These are phyloP conservation scores for Penicillium concentricum DNA, from an alignment of 2,329 filamentous ascomycete species.

Conservation along the genomic window DNA sequence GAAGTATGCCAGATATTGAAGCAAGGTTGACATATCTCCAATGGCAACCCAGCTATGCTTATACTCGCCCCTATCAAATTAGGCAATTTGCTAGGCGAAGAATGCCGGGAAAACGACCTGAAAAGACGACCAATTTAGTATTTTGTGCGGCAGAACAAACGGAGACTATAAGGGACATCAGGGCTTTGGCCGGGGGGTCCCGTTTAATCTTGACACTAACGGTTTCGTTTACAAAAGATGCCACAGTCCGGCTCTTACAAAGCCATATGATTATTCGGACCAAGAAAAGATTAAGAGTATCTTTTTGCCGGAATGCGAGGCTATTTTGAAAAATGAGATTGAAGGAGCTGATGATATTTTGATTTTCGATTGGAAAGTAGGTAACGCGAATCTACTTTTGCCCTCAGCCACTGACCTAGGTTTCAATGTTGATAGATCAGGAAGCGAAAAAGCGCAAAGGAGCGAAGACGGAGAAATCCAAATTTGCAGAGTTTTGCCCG, in stretches of 20 bases:
- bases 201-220: no score
- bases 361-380: constrained; percentile 12
- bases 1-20: not conserved
- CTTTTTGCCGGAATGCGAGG: constrained; percentile 12
- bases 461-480: constrained; percentile 2
- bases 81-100: no score
- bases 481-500: constrained; percentile 7
- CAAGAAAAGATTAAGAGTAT: constrained; percentile 1
- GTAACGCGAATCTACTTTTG: not conserved
- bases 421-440: constrained; percentile 1
- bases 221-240: no score
- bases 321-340: constrained; percentile 8
- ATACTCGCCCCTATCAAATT: constrained; percentile 7
- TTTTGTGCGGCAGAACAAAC: not conserved
- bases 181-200: no score
- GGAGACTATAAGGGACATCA: no score
- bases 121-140: constrained; percentile 1
- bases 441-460: constrained; percentile 11
- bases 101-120: no score
- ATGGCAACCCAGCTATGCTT: constrained; percentile 6
- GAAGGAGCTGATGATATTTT: not conserved
- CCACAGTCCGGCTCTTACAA: not conserved
- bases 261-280: constrained; percentile 3
- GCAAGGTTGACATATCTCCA: constrained; percentile 10
- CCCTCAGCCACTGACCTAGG: no score